phyloP scores from a whole-genome alignment of 2,329 filamentous ascomycete species.

The Ambrosiella beaveri region DNA sequence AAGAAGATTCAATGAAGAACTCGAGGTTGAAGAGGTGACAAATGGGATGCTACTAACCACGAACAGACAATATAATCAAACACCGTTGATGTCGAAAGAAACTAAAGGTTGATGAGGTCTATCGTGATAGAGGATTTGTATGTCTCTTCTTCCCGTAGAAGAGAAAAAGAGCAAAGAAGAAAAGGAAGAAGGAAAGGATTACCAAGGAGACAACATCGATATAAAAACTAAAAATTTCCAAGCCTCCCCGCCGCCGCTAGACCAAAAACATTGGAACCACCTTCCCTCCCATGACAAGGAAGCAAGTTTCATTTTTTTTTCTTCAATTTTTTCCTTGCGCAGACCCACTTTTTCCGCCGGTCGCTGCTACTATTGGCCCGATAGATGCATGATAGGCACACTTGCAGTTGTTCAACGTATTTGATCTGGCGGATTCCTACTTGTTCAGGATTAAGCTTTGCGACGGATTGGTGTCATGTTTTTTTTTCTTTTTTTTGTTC shows the following conservation, averaged over 20 bases:
- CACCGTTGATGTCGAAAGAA: slow-evolving; percentile 13
- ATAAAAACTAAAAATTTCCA: background rate
- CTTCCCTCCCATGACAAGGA: background rate
- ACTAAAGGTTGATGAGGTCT: slow-evolving; percentile 19
- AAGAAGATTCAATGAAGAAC: slow-evolving; percentile 17
- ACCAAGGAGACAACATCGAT: slow-evolving; percentile 17
- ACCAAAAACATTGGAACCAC: background rate
- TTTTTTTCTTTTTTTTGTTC: background rate
- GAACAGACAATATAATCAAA: slow-evolving; percentile 21
- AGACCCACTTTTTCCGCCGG: slow-evolving; percentile 3
- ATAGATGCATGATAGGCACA: slow-evolving; percentile 7
- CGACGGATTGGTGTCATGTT: background rate
- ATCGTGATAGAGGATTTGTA: slow-evolving; percentile 20
- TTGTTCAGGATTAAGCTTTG: background rate
- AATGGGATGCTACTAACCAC: slow-evolving; percentile 17
- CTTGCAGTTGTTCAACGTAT: background rate
- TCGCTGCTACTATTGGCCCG: slow-evolving; percentile 8
- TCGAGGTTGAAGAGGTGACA: slow-evolving; percentile 27
- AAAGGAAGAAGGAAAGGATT: slow-evolving; percentile 20
- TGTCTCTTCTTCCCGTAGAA: slow-evolving; percentile 37
- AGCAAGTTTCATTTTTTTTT: background rate
- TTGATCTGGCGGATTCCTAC: background rate
- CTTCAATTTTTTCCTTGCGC: slow-evolving; percentile 2
- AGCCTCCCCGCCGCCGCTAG: background rate
- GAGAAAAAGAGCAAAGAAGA: slow-evolving; percentile 28